Evolutionary conservation across 441 rosid genomes (phyloP).

Genomic region (Populus hybrid): DNA sequence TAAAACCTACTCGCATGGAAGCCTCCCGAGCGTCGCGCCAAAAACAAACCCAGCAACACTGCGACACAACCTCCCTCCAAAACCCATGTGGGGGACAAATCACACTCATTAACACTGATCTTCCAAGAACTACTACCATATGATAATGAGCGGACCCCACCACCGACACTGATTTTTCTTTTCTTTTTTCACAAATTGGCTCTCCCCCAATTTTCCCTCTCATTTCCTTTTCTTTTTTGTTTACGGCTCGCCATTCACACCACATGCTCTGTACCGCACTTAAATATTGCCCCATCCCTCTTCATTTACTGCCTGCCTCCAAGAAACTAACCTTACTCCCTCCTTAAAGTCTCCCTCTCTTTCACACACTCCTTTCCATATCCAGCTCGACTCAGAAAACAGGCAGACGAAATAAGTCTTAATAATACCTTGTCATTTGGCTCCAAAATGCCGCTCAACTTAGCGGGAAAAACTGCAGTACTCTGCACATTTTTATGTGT

Average conservation of each 20-base stretch:
- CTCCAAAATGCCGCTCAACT: conserved; percentile 21
- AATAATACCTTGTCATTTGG: conserved; percentile 1
- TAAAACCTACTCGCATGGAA: conserved; percentile 1
- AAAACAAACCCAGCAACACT: neutral
- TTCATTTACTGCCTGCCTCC: conserved; percentile 20
- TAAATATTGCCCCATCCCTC: conserved; percentile 29
- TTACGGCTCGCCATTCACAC: neutral
- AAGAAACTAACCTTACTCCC: neutral
- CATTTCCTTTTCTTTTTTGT: neutral
- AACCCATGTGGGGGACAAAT: conserved; percentile 20
- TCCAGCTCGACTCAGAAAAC: neutral
- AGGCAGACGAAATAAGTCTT: neutral
- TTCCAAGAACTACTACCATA: too few species aligned
- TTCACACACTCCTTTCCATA: neutral
- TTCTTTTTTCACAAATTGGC: neutral
- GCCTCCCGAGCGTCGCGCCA: neutral
- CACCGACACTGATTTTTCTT: conserved; percentile 43
- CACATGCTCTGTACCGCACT: conserved; percentile 32
- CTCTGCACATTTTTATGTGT: conserved; percentile 22
- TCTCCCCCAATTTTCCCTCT: neutral
- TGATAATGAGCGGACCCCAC: conserved; percentile 7
- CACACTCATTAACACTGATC: neutral
- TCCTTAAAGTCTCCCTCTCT: neutral
- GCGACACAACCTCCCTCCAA: neutral
- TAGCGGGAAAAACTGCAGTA: conserved; percentile 13